Evolutionary conservation across 2,329 filamentous ascomycete genomes (phyloP).

Genomic region (Xylariales sp.): DNA sequence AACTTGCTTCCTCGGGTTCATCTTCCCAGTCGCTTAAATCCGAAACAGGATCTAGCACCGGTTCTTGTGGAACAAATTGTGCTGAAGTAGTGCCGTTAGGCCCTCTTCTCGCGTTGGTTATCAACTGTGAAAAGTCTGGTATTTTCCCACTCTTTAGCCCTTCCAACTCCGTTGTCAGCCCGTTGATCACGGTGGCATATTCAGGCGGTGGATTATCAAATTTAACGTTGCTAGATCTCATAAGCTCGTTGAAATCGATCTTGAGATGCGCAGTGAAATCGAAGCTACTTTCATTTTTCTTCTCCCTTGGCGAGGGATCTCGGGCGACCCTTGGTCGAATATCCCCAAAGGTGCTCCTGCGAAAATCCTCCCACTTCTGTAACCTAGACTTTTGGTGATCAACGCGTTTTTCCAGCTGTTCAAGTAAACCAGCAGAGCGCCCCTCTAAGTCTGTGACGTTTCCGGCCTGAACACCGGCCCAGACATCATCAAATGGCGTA

Average conservation of each 20-base stretch:
- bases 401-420: slow-evolving; percentile 77
- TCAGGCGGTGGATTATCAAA: slow-evolving; percentile 52
- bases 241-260: slow-evolving; percentile 56
- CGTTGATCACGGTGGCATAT: slow-evolving; percentile 58
- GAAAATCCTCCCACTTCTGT: slow-evolving; percentile 78
- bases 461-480: slow-evolving; percentile 73
- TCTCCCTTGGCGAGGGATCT: slow-evolving; percentile 39
- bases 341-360: slow-evolving; percentile 59
- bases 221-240: slow-evolving; percentile 40
- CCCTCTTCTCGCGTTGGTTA: slow-evolving; percentile 37
- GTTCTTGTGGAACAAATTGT: slow-evolving; percentile 30
- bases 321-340: slow-evolving; percentile 42
- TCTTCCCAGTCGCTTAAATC: slow-evolving; percentile 67
- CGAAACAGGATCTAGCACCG: slow-evolving; percentile 51
- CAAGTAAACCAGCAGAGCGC: slow-evolving; percentile 65
- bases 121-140: slow-evolving; percentile 46
- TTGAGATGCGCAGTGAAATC: slow-evolving; percentile 65
- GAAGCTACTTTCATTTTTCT: slow-evolving; percentile 62
- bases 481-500: slow-evolving; percentile 76
- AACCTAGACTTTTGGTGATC: slow-evolving; percentile 74
- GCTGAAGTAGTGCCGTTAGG: slow-evolving; percentile 23
- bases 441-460: slow-evolving; percentile 67
- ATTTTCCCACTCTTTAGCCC: slow-evolving; percentile 46
- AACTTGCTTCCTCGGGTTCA: slow-evolving; percentile 48
- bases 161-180: slow-evolving; percentile 57